A percentile compares a stretch with the other conserved stretches of the same genome.
Conservation (phyloP, 2,329 filamentous ascomycete genomes). For the Pseudogymnoascus sp. region DNA sequence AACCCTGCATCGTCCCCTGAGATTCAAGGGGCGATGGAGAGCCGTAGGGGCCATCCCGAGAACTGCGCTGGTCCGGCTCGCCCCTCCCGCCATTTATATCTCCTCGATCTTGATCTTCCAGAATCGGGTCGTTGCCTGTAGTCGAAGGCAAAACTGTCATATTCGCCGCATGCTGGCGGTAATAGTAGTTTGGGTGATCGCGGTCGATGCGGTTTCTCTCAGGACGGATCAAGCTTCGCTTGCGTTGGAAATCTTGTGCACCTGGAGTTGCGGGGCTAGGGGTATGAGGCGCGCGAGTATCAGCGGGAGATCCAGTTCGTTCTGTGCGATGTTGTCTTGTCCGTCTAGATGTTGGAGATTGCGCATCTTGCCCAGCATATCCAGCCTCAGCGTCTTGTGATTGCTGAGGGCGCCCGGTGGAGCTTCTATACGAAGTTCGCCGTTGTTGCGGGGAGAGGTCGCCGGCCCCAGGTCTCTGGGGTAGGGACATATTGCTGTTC, state of each 20-base stretch:
- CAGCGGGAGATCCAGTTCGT: slow-evolving; percentile 39
- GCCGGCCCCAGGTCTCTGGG: slow-evolving; percentile 57
- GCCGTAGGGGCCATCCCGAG: slow-evolving; percentile 28
- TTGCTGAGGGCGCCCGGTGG: slow-evolving; percentile 58
- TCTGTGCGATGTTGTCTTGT: slow-evolving; percentile 11
- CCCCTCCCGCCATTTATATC: slow-evolving; percentile 34
- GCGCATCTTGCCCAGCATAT: slow-evolving; percentile 21
- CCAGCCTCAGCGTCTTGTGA: slow-evolving; percentile 67
- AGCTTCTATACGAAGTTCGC: slow-evolving; percentile 60
- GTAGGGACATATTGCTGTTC: slow-evolving; percentile 47
- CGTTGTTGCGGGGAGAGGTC: slow-evolving; percentile 54
- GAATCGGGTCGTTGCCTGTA: slow-evolving; percentile 83
- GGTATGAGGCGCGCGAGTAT: slow-evolving; percentile 19
- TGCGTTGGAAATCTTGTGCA: slow-evolving; percentile 50
- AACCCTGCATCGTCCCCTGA: neutral
- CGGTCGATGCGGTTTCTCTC: slow-evolving; percentile 80
- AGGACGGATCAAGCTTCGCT: slow-evolving; percentile 82
- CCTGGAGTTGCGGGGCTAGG: slow-evolving; percentile 24
- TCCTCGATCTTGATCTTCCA: slow-evolving; percentile 71
- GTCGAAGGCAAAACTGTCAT: slow-evolving; percentile 88
- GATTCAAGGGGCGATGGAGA: slow-evolving; percentile 20
- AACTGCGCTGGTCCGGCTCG: slow-evolving; percentile 28
- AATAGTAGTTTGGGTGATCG: slow-evolving; percentile 92
- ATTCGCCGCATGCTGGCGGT: slow-evolving; percentile 86
- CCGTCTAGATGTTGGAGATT: slow-evolving; percentile 7